Evolutionary conservation across 1,284 basidiomycete species (phyloP).

Genomic region (Xerocomus minutiporus): DNA sequence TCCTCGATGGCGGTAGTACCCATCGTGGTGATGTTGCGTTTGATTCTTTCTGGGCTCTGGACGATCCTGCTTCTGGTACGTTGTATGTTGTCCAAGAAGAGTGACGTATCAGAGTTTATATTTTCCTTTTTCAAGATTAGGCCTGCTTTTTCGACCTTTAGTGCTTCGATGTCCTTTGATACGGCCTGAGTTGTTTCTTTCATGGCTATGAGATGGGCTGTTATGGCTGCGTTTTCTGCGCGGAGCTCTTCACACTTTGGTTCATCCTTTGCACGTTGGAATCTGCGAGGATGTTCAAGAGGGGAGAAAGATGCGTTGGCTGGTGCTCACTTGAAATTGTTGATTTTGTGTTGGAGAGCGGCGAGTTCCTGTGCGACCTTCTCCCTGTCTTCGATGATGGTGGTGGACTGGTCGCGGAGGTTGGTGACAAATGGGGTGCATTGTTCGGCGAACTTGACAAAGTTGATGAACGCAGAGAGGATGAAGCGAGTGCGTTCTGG

Average conservation of each 20-base stretch:
- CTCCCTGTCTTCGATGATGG: constrained; percentile 53
- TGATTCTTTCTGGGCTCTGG: constrained; percentile 82
- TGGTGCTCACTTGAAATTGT: constrained; percentile 56
- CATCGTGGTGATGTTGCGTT: constrained; percentile 74
- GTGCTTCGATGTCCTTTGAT: constrained; percentile 56
- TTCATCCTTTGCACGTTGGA: constrained; percentile 65
- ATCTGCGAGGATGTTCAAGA: constrained; percentile 36
- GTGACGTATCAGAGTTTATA: constrained; percentile 53
- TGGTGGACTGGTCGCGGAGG: constrained; percentile 57
- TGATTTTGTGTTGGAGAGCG: constrained; percentile 52
- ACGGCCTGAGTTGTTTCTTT: constrained; percentile 61
- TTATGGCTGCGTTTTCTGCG: constrained; percentile 58
- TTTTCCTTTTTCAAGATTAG: constrained; percentile 61
- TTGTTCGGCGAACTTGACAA: constrained; percentile 83
- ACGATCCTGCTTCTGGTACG: constrained; percentile 72
- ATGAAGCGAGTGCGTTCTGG: constrained; percentile 65
- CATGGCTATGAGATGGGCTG: constrained; percentile 59
- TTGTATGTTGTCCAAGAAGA: constrained; percentile 53
- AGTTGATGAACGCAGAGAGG: constrained; percentile 88
- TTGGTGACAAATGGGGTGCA: constrained; percentile 56
- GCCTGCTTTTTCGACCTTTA: constrained; percentile 63
- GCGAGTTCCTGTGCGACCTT: constrained; percentile 48
- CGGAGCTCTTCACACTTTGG: constrained; percentile 62
- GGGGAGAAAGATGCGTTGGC: background rate
- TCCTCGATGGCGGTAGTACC: constrained; percentile 54